These are phyloP conservation scores for Thymus quinquecostatus DNA, from an alignment of 257 asterid genomes.

Conservation along the genomic window DNA sequence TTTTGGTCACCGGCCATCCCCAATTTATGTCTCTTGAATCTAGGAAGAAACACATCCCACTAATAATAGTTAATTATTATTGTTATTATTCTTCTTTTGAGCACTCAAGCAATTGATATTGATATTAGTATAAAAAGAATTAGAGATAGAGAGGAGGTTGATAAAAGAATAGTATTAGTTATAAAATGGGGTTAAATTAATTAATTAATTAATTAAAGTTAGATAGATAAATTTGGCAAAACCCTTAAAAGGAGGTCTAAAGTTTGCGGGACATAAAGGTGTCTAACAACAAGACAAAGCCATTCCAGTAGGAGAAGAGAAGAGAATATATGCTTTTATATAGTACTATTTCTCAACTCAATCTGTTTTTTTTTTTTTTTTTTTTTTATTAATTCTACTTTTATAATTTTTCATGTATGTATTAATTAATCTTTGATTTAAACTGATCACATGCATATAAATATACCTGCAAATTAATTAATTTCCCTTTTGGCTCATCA, in stretches of 20 bases:
- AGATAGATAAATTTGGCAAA: slow-evolving; percentile 48
- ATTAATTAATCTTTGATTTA: no score
- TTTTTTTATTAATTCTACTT: no score
- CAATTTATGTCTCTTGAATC: slow-evolving; percentile 31
- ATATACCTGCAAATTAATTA: no score
- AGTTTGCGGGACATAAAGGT: slow-evolving; percentile 58
- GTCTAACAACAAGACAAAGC: slow-evolving; percentile 61
- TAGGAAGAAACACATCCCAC: slow-evolving; percentile 38
- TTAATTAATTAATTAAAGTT: slow-evolving; percentile 36
- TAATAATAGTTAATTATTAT: not conserved
- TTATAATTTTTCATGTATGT: no score
- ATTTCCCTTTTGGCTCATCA: no score
- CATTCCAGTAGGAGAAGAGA: slow-evolving; percentile 53
- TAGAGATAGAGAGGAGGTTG: no score
- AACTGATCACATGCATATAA: no score
- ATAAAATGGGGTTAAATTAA: no score
- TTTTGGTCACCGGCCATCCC: not conserved
- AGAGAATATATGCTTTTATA: slow-evolving; percentile 51
- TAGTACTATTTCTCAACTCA: not conserved
- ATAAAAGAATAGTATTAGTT: no score
- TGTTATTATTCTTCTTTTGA: slow-evolving; percentile 18
- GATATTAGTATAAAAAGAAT: no score
- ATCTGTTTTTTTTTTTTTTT: no score
- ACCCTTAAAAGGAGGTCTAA: slow-evolving; percentile 77
- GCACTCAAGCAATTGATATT: slow-evolving; percentile 4